These are phyloP conservation scores for Colletotrichum siamense DNA, from an alignment of 2,329 filamentous ascomycete genomes.

Conservation along the genomic window DNA sequence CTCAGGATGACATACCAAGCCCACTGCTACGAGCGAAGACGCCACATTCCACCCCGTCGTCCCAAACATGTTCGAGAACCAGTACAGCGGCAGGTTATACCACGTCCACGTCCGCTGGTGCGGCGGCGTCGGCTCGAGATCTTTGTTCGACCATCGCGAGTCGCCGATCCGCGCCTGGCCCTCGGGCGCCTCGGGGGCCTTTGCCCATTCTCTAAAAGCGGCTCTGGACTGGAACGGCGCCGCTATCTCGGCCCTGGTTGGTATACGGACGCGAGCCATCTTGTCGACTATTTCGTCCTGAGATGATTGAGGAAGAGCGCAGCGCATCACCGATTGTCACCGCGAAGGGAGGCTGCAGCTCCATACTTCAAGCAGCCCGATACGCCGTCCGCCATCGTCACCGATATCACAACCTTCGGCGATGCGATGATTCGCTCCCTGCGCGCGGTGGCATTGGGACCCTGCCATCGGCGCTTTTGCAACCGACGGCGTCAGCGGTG, in stretches of 20 bases:
- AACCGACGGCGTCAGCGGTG: conserved; percentile 5
- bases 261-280: conserved; percentile 14
- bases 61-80: conserved; percentile 33
- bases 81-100: conserved; percentile 32
- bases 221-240: conserved; percentile 28
- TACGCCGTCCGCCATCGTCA: not conserved
- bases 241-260: conserved; percentile 12
- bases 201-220: conserved; percentile 28
- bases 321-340: not conserved
- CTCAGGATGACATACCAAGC: conserved; percentile 23
- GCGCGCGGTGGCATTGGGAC: not conserved
- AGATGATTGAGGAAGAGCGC: not conserved
- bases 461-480: conserved; percentile 20
- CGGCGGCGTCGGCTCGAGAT: conserved; percentile 32
- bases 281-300: not conserved
- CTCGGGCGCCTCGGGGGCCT: conserved; percentile 22
- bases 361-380: not conserved
- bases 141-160: conserved; percentile 34
- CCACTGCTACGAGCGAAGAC: conserved; percentile 30
- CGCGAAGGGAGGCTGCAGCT: not conserved
- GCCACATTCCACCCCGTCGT: conserved; percentile 34
- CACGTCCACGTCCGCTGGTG: conserved; percentile 33
- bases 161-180: conserved; percentile 26
- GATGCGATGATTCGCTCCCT: not conserved
- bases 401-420: too few relatives aligned